Evolutionary conservation across 768 basidiomycete species (phyloP).

Genomic region (Amanita jacksonii): DNA sequence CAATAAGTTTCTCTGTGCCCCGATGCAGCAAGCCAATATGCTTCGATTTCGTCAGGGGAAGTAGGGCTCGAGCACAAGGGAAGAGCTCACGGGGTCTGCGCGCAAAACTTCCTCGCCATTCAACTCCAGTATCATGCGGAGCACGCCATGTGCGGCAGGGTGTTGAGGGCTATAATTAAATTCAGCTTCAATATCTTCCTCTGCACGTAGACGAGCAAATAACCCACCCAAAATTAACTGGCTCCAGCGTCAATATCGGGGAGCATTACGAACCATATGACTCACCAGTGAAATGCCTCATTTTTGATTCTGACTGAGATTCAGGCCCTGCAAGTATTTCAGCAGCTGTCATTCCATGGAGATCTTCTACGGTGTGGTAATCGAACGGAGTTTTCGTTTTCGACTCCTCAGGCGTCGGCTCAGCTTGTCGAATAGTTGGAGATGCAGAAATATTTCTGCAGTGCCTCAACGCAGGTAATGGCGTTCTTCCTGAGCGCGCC

Average conservation of each 20-base stretch:
- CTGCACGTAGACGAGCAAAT: neutral
- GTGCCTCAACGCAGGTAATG: constrained; percentile 19
- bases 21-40: constrained; percentile 95
- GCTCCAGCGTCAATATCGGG: constrained; percentile 6
- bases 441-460: constrained; percentile 31
- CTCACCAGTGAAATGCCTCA: constrained; percentile 91
- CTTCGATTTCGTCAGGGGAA: constrained; percentile 24
- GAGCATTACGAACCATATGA: neutral
- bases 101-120: constrained; percentile 94
- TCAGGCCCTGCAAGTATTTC: constrained; percentile 76
- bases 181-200: neutral
- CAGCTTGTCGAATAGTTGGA: constrained; percentile 19
- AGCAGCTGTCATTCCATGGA: constrained; percentile 68
- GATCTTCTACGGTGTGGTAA: constrained; percentile 73
- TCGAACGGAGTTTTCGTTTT: constrained; percentile 44
- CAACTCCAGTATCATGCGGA: constrained; percentile 93
- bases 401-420: constrained; percentile 19
- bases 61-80: neutral
- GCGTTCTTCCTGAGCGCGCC: constrained; percentile 31
- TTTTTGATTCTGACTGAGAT: constrained; percentile 60
- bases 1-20: constrained; percentile 97
- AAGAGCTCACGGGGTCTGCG: constrained; percentile 61
- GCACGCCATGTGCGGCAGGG: constrained; percentile 97
- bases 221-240: constrained; percentile 91
- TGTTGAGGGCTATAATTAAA: constrained; percentile 70